Base-by-base conservation (phyloP, 257 asterid species). In the Mentha longifolia region DNA sequence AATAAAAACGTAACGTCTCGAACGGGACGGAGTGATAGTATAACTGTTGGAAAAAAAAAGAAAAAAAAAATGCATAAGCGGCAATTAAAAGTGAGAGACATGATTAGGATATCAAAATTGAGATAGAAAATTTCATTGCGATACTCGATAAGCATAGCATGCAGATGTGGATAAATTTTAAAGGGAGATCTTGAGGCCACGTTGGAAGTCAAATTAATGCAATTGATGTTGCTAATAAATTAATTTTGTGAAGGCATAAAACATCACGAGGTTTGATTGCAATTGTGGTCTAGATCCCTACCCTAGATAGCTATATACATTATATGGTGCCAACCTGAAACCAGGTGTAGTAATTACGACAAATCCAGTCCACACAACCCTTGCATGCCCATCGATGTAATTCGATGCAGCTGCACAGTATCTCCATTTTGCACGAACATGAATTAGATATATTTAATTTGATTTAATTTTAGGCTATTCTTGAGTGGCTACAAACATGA, bases 251-350 rank as follows among this genome's bases (percentile, higher is more conserved):
- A 19, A 0, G 17, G 59, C 33, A 52, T 19, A 3, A 52, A 9
- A 16, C n/a, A 10, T 52, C 6, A 52, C 10, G 31, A 52, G 2
- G 19, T 19, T 9, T 52, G 10, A 19, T 20, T 52, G 31, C 14
- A 10, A 20, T 19, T 9, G 4, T 7, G 15, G 59, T 52, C 59
- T n/a, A n/a, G n/a, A n/a, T 52, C 31, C 15, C 30, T 19, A 52
- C 0, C 15, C 45, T 41, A 41, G 10, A 0, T 41, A 41, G 31
- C 31, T 28, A 43, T n/a, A n/a, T n/a, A n/a, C n/a, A n/a, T n/a
- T n/a, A n/a, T n/a, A n/a, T 43, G n/a, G 50, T n/a, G 56, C 56
- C 56, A 50, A 50, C 56, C 56, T 50, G 56, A 50, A 50, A 50
- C 9, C 56, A 50, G 56, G 28, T 22, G 25, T 51, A 51, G 57